phyloP scores from a whole-genome alignment of 106 monocot species.

The Allium sativum region DNA sequence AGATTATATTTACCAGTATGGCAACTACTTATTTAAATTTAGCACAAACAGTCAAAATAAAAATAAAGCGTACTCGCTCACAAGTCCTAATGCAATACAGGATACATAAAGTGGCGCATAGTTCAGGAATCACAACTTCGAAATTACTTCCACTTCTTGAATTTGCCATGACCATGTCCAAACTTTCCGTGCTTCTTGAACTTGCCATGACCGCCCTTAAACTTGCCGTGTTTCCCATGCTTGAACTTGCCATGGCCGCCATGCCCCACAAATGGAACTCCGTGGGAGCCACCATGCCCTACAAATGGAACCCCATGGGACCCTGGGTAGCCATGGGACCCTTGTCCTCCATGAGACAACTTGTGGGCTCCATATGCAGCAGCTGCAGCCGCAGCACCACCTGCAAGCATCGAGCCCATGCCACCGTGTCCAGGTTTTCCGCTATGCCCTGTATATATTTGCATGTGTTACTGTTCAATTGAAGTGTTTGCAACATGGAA shows the following conservation, averaged over 20 bases:
- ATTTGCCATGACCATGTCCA: slow-evolving; percentile 20
- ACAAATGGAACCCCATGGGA: slow-evolving; percentile 5
- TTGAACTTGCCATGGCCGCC: slow-evolving; percentile 23
- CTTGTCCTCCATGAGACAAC: background rate
- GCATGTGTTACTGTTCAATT: background rate
- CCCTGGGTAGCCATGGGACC: background rate
- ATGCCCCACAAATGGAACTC: background rate
- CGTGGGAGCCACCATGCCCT: slow-evolving; percentile 5
- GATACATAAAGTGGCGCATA: too few relatives aligned
- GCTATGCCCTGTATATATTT: slow-evolving; percentile 17
- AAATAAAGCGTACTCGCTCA: too few relatives aligned
- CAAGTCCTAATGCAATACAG: too few relatives aligned
- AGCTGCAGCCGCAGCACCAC: slow-evolving; percentile 79
- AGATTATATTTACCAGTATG: too few relatives aligned
- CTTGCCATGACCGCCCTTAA: slow-evolving; percentile 16
- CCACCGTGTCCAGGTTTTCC: slow-evolving; percentile 10
- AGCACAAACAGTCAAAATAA: too few relatives aligned
- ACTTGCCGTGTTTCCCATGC: background rate
- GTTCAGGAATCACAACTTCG: background rate
- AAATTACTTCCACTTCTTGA: slow-evolving; percentile 51
- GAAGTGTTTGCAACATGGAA: too few relatives aligned
- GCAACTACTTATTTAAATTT: too few relatives aligned
- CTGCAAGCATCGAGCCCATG: slow-evolving; percentile 47
- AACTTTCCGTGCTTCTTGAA: slow-evolving; percentile 1
- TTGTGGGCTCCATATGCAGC: slow-evolving; percentile 73